Conservation (phyloP, 208 protist genomes). For the Blechomonas ayalai region DNA sequence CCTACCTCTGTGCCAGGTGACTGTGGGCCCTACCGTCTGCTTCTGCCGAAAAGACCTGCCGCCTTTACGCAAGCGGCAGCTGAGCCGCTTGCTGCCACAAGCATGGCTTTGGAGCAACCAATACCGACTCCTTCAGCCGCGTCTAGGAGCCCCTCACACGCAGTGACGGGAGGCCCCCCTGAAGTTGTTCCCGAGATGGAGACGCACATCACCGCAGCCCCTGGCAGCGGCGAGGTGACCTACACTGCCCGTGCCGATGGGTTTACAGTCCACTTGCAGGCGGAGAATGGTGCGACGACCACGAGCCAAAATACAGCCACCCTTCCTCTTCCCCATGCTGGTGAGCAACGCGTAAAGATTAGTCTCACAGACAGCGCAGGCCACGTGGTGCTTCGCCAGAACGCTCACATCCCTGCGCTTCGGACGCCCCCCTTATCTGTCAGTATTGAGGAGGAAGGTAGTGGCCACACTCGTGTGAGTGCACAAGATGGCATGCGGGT, state of each 20-base stretch:
- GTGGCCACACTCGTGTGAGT: too few relatives aligned
- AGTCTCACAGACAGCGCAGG: conserved; percentile 26
- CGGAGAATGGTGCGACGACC: conserved; percentile 39
- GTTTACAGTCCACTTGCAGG: conserved; percentile 47
- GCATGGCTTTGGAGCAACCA: conserved; percentile 4
- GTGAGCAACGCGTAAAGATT: conserved; percentile 42
- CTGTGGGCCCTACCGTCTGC: conserved; percentile 50
- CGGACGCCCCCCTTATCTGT: conserved; percentile 19
- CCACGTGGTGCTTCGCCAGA: conserved; percentile 42
- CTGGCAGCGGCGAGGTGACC: conserved; percentile 6
- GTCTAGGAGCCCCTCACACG: too few relatives aligned
- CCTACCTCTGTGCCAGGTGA: conserved; percentile 29
- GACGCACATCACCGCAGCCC: conserved; percentile 18
- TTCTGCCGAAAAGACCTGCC: too few relatives aligned
- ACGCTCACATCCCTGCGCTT: conserved; percentile 32
- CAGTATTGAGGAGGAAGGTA: conserved; percentile 23
- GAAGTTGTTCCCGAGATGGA: conserved; percentile 40
- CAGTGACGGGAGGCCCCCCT: too few relatives aligned
- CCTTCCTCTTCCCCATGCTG: conserved; percentile 33
- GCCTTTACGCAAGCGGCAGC: not conserved
- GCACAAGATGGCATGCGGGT: too few relatives aligned
- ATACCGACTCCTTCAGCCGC: not conserved
- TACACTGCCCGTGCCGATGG: too few relatives aligned
- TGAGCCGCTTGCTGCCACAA: not conserved
- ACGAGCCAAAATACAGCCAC: conserved; percentile 25